These are phyloP conservation scores for Nematodospora valgi DNA, from an alignment of 805 yeast genomes.

Conservation along the genomic window DNA sequence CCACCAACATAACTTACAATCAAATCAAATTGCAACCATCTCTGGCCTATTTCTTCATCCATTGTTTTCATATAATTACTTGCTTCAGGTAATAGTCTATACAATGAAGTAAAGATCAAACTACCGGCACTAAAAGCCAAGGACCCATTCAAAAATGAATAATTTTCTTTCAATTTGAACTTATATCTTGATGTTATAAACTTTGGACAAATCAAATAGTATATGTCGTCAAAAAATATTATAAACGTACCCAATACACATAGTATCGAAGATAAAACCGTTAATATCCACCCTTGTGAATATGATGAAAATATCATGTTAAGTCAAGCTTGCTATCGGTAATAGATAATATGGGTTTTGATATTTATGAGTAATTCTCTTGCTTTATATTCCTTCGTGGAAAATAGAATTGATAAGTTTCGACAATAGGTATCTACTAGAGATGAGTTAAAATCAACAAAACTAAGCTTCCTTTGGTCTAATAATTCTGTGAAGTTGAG, in stretches of 20 bases:
- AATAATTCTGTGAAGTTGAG: no score
- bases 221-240: constrained; percentile 59
- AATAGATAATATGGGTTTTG: background rate
- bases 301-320: constrained; percentile 6
- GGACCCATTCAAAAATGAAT: constrained; percentile 66
- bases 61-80: constrained; percentile 35
- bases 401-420: no score
- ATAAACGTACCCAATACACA: constrained; percentile 70
- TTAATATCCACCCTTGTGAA: constrained; percentile 62
- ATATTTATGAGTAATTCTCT: no score
- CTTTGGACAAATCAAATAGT: constrained; percentile 41
- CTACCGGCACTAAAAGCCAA: constrained; percentile 82
- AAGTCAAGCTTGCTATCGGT: background rate
- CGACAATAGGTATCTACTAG: no score
- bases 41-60: constrained; percentile 3
- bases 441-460: no score
- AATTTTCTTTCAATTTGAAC: constrained; percentile 57
- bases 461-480: no score
- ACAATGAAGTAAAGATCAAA: constrained; percentile 72
- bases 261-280: constrained; percentile 61
- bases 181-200: constrained; percentile 35
- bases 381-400: no score
- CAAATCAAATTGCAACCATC: constrained; percentile 32
- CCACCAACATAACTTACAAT: constrained; percentile 56
- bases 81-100: constrained; percentile 72